These are phyloP conservation scores for Daldinia childiae DNA, from an alignment of 495 filamentous ascomycete species.

Conservation along the genomic window DNA sequence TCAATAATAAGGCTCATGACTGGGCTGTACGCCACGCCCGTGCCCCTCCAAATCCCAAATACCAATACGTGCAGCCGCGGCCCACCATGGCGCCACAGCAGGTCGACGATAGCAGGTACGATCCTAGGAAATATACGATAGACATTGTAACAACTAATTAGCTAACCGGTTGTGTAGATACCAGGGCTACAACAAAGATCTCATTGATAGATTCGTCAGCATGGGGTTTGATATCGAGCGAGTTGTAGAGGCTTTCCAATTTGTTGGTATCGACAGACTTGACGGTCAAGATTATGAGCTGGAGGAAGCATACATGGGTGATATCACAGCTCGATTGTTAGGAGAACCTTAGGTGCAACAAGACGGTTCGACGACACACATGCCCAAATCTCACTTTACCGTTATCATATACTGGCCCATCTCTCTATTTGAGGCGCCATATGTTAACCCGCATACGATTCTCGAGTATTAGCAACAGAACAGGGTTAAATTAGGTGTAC, in stretches of 20 bases:
- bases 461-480: constrained; percentile 8
- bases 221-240: constrained; percentile 95
- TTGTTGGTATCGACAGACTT: constrained; percentile 80
- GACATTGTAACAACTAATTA: not conserved
- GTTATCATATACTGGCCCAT: constrained; percentile 2
- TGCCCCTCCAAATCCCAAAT: constrained; percentile 67
- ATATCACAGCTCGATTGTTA: constrained; percentile 85
- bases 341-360: constrained; percentile 66
- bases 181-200: constrained; percentile 84
- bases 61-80: constrained; percentile 35
- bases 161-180: constrained; percentile 64
- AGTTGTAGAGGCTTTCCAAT: constrained; percentile 86
- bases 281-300: constrained; percentile 82
- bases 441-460: not conserved
- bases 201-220: constrained; percentile 86
- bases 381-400: not conserved
- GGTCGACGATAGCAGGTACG: constrained; percentile 53
- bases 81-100: constrained; percentile 31
- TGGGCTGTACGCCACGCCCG: constrained; percentile 89
- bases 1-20: constrained; percentile 83
- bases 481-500: constrained; percentile 9
- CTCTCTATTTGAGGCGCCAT: not conserved
- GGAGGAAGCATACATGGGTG: constrained; percentile 86
- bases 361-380: not conserved
- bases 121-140: not conserved